phyloP scores from a whole-genome alignment of 805 yeast genomes.

The Wickerhamomyces xylosicus region DNA sequence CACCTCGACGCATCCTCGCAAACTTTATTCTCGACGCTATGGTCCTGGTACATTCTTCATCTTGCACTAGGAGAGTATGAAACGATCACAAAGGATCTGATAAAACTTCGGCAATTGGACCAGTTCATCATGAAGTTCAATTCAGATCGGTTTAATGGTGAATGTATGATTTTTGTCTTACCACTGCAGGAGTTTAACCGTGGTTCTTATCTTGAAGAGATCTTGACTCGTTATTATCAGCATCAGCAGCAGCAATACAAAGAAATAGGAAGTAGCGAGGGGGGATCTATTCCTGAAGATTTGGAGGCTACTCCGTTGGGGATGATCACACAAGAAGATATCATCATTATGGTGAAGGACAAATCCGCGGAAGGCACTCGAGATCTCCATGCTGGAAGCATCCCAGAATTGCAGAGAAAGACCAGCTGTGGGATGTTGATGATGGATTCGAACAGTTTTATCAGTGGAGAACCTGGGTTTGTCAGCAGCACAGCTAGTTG shows the following conservation, averaged over 20 bases:
- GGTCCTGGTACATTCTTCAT: neutral
- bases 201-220: too few species aligned
- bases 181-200: neutral
- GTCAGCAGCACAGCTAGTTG: too few species aligned
- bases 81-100: neutral
- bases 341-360: neutral
- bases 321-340: neutral
- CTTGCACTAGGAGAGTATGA: neutral
- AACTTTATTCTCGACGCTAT: neutral
- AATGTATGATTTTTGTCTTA: neutral
- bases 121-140: neutral
- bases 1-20: too few species aligned
- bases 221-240: too few species aligned
- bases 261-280: too few species aligned
- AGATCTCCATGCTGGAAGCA: neutral
- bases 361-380: too few species aligned
- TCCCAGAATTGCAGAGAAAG: neutral
- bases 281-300: too few species aligned
- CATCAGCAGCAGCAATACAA: too few species aligned
- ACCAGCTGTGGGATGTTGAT: neutral
- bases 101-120: neutral
- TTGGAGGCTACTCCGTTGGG: neutral
- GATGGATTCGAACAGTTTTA: constrained; percentile 1
- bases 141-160: neutral
- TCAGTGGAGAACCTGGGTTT: constrained; percentile 2